phyloP scores from a whole-genome alignment of 768 basidiomycete genomes.

The Lactarius hatsudake region DNA sequence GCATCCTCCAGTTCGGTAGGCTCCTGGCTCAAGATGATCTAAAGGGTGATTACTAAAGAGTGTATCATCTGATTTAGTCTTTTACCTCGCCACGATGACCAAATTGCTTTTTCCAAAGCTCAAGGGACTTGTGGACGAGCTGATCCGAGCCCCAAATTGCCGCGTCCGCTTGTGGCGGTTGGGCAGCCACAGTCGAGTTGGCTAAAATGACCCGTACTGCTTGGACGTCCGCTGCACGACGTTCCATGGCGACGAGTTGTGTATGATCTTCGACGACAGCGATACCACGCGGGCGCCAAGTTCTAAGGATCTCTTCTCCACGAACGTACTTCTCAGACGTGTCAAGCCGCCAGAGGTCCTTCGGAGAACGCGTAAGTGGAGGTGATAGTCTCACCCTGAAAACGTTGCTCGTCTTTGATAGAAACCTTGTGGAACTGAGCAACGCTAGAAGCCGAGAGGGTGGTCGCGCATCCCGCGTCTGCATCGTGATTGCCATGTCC shows the following conservation, averaged over 20 bases:
- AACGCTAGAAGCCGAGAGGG: slow-evolving; percentile 76
- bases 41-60: slow-evolving; percentile 24
- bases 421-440: slow-evolving; percentile 72
- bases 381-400: slow-evolving; percentile 82
- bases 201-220: slow-evolving; percentile 77
- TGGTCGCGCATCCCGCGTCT: slow-evolving; percentile 79
- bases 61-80: slow-evolving; percentile 7
- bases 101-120: slow-evolving; percentile 82
- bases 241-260: slow-evolving; percentile 67
- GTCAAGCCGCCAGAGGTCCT: slow-evolving; percentile 92
- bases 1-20: slow-evolving; percentile 56
- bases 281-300: slow-evolving; percentile 87
- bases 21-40: slow-evolving; percentile 81
- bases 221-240: slow-evolving; percentile 83
- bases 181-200: slow-evolving; percentile 44
- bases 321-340: slow-evolving; percentile 93
- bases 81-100: slow-evolving; percentile 73
- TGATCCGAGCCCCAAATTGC: slow-evolving; percentile 66
- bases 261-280: slow-evolving; percentile 86
- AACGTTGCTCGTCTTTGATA: slow-evolving; percentile 77
- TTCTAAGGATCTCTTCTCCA: slow-evolving; percentile 80
- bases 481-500: slow-evolving; percentile 83
- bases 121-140: slow-evolving; percentile 62
- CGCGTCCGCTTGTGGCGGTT: slow-evolving; percentile 49
- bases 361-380: slow-evolving; percentile 78